Evolutionary conservation across 768 basidiomycete genomes (phyloP), one percentile per base, ranked within the genome.

Genomic region (Boletus sp.): DNA sequence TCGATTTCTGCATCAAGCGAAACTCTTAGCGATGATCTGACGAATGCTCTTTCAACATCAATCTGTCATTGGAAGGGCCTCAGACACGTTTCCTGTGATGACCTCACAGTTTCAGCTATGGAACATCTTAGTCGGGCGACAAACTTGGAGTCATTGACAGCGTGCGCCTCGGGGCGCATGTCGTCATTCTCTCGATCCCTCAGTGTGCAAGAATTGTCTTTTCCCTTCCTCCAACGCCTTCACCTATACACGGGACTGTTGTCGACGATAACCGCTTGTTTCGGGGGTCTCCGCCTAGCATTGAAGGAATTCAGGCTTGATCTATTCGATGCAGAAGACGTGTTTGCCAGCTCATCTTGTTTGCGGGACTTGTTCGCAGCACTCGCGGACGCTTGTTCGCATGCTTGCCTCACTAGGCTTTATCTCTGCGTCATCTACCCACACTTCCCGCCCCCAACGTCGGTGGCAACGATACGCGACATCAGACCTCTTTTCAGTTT

Each of bases 231-330:
- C 32, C 53, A 42, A 33, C 30, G 21, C 43, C 64, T 65, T 47
- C 64, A 65, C 40, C 17, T 65, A 3, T 66, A 67, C 49, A 43
- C 62, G 1, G 54, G 47, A 25, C 42, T 50, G 2, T 37, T 67
- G 27, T 57, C 62, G 9, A 55, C 55, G 1, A 48, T 51, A 0
- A 53, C 53, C 1, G 21, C 53, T 23, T 64, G 44, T 41, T 10
- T 65, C 5, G 17, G 6, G 3, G 44, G 33, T 30, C 50, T 64
- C 13, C 55, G 25, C 19, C 50, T 65, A 2, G 30, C 45, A 11
- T 35, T 65, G 32, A 39, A 57, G 7, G 59, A 65, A 13, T 62
- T 65, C 23, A 48, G 55, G n/a, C 55, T 67, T 5, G 64, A 64
- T 30, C 19, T 67, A 0, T 64, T 67, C 25, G 59, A 65, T 19